phyloP scores from a whole-genome alignment of 805 yeast species.

The Phaffomyces opuntiae region DNA sequence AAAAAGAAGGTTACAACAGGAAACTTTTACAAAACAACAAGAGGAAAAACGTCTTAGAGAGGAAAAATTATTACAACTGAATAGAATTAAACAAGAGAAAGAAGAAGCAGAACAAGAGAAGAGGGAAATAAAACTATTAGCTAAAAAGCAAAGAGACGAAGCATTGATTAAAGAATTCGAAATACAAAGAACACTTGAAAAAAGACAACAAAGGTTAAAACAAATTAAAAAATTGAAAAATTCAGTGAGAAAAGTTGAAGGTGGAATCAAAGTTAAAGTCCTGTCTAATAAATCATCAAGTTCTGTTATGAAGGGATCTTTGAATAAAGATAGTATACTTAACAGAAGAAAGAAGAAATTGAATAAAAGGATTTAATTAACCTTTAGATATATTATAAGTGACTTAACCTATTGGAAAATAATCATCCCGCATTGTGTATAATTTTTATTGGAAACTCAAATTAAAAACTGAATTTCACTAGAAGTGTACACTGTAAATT shows the following conservation, averaged over 20 bases:
- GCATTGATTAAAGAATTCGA: constrained; percentile 10
- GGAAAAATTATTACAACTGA: constrained; percentile 14
- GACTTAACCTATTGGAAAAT: too few relatives aligned
- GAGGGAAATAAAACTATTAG: constrained; percentile 8
- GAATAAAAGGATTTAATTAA: constrained; percentile 12
- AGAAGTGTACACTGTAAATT: too few relatives aligned
- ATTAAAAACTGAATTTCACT: too few relatives aligned
- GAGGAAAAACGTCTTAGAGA: constrained; percentile 17
- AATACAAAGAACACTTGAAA: constrained; percentile 12
- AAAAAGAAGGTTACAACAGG: constrained; percentile 23
- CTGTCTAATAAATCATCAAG: constrained; percentile 5
- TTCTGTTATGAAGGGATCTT: constrained; percentile 8
- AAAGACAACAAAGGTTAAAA: constrained; percentile 9
- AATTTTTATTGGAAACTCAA: too few relatives aligned
- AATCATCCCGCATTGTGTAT: too few relatives aligned
- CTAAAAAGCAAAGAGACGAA: constrained; percentile 15
- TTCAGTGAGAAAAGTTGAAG: constrained; percentile 17
- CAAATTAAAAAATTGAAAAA: constrained; percentile 9
- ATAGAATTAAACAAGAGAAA: constrained; percentile 14
- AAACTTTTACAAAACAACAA: constrained; percentile 18
- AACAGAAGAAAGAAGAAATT: constrained; percentile 21
- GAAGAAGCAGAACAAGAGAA: constrained; percentile 13
- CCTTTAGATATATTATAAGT: too few relatives aligned
- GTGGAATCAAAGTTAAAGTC: constrained; percentile 18
- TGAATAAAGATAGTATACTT: constrained; percentile 15